Base-by-base conservation (phyloP, 306 rosid species). In the Sicyos baderoa region DNA sequence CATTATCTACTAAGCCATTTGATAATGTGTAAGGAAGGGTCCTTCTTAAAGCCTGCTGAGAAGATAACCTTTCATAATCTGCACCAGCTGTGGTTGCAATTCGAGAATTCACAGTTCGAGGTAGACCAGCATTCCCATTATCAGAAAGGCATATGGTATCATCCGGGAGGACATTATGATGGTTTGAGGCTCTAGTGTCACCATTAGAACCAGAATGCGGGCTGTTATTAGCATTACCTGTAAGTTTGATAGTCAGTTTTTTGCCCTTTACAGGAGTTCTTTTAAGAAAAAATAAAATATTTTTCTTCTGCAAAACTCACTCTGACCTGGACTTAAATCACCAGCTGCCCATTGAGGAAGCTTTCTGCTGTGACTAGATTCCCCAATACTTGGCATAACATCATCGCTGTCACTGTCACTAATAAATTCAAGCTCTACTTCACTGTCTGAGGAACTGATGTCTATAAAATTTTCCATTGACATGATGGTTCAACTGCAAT, bases 381-480 rank as follows among this genome's bases (percentile, higher is more conserved):
- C 73, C 14, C 64, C 69, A 9, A 42, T 58, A 72, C 6, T 27
- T 21, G 35, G 66, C 3, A 69, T 49, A 72, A 17, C 42, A 54
- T 65, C 70, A 2, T 65, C 76, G 11, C 45, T 40, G 45, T 40
- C 45, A 49, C 65, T 65, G 17, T 65, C 76, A 50, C 70, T 65
- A 17, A 40, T 72, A 80, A 71, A 86, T 55, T 78, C 86, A 70
- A 80, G 75, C 72, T 85, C 96, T 69, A 80, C 22, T 8, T 93
- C 99, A 77, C 89, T 91, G 78, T 93, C 99, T 0, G 97, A 90
- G 25, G 97, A 93, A 84, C 84, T 90, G 58, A 91, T 85, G 68
- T 79, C 85, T 81, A 93, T 88, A 42, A 10, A 55, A 1, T 72
- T 75, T 47, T 21, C 22, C 66, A 73, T 75, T 45, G 59, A 86